Evolutionary conservation across 768 basidiomycete species (phyloP).

Genomic region (Mycena rebaudengoi): DNA sequence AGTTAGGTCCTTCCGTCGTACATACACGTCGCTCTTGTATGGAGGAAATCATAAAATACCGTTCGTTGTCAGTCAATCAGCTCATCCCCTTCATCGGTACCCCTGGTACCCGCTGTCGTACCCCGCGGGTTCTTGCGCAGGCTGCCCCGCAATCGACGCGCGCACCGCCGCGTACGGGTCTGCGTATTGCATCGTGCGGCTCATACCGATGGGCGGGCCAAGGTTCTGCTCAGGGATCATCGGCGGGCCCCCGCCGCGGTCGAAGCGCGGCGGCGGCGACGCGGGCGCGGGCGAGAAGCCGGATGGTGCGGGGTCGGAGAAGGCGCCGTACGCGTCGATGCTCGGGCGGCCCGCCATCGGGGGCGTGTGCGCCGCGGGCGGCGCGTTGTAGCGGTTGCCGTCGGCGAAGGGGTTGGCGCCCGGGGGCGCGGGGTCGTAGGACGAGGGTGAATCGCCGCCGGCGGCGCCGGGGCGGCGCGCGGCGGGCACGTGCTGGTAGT

Average conservation of each 20-base stretch:
- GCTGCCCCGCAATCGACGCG: constrained; percentile 56
- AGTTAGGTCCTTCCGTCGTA: constrained; percentile 13
- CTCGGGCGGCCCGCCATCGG: constrained; percentile 61
- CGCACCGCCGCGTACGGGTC: constrained; percentile 88
- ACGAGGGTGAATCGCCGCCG: constrained; percentile 29
- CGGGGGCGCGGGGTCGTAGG: constrained; percentile 40
- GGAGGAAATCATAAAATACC: constrained; percentile 11
- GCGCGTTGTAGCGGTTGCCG: constrained; percentile 55
- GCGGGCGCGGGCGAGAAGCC: constrained; percentile 61
- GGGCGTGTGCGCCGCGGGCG: constrained; percentile 36
- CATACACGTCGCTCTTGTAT: constrained; percentile 18
- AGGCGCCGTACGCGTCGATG: constrained; percentile 91
- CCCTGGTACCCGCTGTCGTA: constrained; percentile 61
- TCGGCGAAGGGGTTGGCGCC: constrained; percentile 63
- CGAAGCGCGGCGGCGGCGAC: constrained; percentile 34
- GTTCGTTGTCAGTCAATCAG: background rate
- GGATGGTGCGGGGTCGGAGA: constrained; percentile 85
- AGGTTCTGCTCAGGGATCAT: constrained; percentile 52
- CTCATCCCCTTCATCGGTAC: constrained; percentile 50
- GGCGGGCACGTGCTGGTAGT: constrained; percentile 61
- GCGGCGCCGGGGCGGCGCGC: constrained; percentile 36
- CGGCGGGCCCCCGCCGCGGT: constrained; percentile 41
- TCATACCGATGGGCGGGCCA: constrained; percentile 60
- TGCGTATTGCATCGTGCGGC: constrained; percentile 93
- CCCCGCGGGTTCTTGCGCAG: constrained; percentile 50